These are phyloP conservation scores for Cucumis sativus DNA, from an alignment of 306 rosid genomes.

Conservation along the genomic window Cucumber_9930_V3 NC_026658.2:269001-269500, in stretches of 20 bases:
- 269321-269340: not conserved
- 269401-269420: conserved; percentile 72
- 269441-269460: not conserved
- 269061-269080: not conserved
- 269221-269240: not conserved
- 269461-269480: not conserved
- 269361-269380: not conserved
- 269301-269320: not conserved
- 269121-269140: not conserved
- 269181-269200: not conserved
- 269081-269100: not conserved
- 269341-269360: not conserved
- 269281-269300: not conserved
- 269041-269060: not conserved
- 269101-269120: not conserved
- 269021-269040: not conserved
- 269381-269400: conserved; percentile 40
- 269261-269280: not conserved
- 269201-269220: not conserved
- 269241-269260: not conserved
- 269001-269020: not conserved
- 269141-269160: not conserved
- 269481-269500: not conserved
- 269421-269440: conserved; percentile 60
- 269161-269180: not conserved